phyloP scores from a whole-genome alignment of 2,329 filamentous ascomycete species.

The Cordyceps pruinosa region DNA sequence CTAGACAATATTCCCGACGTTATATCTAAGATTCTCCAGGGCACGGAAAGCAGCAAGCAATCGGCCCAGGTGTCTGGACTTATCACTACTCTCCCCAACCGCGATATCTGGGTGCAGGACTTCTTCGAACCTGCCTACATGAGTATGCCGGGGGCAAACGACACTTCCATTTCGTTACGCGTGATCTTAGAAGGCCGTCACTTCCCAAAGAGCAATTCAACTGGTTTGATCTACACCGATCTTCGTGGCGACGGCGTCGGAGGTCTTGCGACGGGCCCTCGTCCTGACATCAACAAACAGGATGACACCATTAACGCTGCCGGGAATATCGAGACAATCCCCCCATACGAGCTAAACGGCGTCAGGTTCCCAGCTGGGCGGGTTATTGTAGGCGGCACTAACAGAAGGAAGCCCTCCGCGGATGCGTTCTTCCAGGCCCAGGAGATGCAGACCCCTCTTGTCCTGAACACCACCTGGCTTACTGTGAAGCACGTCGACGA shows the following conservation, averaged over 20 bases:
- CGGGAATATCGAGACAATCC: neutral
- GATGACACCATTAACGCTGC: neutral
- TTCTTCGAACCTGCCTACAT: constrained; percentile 32
- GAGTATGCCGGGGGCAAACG: constrained; percentile 31
- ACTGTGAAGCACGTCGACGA: constrained; percentile 24
- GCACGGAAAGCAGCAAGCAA: neutral
- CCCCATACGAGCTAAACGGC: neutral
- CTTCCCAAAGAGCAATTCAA: neutral
- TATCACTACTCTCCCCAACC: constrained; percentile 19
- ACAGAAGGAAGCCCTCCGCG: neutral
- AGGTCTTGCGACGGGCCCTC: neutral
- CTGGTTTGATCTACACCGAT: neutral
- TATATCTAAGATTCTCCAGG: neutral
- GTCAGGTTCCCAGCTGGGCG: neutral
- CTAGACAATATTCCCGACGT: too few species aligned
- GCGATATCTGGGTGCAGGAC: constrained; percentile 33
- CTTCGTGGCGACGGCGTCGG: neutral
- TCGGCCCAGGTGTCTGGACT: constrained; percentile 1
- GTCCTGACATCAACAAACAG: neutral
- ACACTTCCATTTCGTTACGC: constrained; percentile 23
- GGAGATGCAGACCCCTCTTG: neutral
- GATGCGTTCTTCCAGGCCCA: neutral
- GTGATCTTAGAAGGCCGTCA: constrained; percentile 22
- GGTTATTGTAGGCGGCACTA: neutral
- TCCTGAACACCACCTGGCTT: constrained; percentile 24